phyloP scores from a whole-genome alignment of 2,329 filamentous ascomycete species.

The Leptodontidium sp. region DNA sequence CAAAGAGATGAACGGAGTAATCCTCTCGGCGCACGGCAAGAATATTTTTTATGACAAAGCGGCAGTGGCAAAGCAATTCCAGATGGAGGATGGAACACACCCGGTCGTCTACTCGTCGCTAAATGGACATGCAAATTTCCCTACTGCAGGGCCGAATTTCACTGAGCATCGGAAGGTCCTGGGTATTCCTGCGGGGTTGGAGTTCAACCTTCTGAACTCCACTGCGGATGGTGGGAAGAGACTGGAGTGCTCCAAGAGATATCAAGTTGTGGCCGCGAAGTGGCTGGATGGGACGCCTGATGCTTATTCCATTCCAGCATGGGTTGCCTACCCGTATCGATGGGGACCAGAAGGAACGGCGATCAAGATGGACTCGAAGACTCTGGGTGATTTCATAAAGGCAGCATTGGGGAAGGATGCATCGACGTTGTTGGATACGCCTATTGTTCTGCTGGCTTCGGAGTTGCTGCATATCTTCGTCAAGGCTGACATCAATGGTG shows the following conservation, averaged over 20 bases:
- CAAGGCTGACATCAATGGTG: conserved; percentile 38
- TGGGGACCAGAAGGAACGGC: conserved; percentile 39
- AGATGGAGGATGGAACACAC: conserved; percentile 32
- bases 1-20: conserved; percentile 36
- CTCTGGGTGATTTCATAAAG: conserved; percentile 32
- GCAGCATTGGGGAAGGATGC: conserved; percentile 31
- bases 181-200: conserved; percentile 34
- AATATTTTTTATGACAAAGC: conserved; percentile 33
- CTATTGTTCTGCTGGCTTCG: conserved; percentile 32
- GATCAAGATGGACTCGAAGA: conserved; percentile 35
- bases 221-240: conserved; percentile 32
- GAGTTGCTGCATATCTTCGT: conserved; percentile 39
- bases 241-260: conserved; percentile 27
- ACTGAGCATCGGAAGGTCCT: conserved; percentile 33
- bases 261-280: conserved; percentile 34
- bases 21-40: conserved; percentile 35
- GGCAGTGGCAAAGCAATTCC: conserved; percentile 27
- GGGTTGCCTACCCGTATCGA: conserved; percentile 39
- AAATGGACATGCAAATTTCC: conserved; percentile 41
- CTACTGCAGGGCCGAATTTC: conserved; percentile 32
- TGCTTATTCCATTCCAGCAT: conserved; percentile 30
- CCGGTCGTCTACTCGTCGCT: conserved; percentile 37
- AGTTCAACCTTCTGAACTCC: conserved; percentile 37
- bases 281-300: conserved; percentile 35
- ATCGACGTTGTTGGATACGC: conserved; percentile 28